Evolutionary conservation across 225 moss, liverwort and hornwort genomes (phyloP).

Genomic region (Asterella californica): DNA sequence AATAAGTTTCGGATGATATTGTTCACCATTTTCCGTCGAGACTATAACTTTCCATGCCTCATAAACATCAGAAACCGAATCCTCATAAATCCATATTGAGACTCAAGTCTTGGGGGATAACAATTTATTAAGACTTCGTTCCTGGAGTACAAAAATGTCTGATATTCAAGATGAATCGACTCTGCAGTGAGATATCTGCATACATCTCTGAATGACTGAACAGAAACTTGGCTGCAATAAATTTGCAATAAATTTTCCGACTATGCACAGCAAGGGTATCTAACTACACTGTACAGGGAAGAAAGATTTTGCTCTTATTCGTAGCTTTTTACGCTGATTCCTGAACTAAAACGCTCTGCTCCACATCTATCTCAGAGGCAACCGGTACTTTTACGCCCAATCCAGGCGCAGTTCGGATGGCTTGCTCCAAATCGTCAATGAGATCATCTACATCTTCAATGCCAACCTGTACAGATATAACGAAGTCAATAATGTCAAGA

Average conservation of each 20-base stretch:
- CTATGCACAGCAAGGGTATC: too few relatives aligned
- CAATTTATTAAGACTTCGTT: too few relatives aligned
- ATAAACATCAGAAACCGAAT: too few relatives aligned
- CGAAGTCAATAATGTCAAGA: background rate
- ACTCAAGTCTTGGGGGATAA: too few relatives aligned
- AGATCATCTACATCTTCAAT: slow-evolving; percentile 90
- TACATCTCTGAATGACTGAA: background rate
- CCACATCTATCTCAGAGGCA: background rate
- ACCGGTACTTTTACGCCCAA: background rate
- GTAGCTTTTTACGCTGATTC: background rate
- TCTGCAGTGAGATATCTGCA: background rate
- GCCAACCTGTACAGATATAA: slow-evolving; percentile 58
- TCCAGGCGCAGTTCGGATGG: slow-evolving; percentile 38
- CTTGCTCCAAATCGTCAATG: slow-evolving; percentile 73
- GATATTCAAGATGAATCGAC: background rate
- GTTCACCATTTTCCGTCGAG: too few relatives aligned
- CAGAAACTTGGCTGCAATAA: background rate
- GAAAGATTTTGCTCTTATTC: background rate
- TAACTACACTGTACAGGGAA: background rate
- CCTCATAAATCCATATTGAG: too few relatives aligned
- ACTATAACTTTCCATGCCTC: too few relatives aligned
- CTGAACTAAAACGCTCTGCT: background rate
- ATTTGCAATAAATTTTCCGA: background rate
- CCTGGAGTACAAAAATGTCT: too few relatives aligned
- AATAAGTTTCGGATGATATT: too few relatives aligned